Conservation (phyloP, 441 rosid genomes). For the Mallotus japonicus region DNA sequence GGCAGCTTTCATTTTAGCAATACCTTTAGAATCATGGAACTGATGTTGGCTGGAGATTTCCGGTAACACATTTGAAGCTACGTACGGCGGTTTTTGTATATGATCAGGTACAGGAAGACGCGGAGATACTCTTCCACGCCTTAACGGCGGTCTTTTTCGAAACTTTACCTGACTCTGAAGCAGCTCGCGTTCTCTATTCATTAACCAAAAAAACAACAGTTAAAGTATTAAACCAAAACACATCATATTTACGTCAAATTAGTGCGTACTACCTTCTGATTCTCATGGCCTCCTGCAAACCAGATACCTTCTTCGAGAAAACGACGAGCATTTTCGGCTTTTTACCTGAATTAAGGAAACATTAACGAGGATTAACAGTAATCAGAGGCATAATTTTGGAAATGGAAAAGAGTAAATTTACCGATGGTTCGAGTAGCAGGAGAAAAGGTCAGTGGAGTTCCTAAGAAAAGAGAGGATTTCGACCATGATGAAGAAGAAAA, state of each 20-base stretch:
- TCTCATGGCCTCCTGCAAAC: constrained; percentile 73
- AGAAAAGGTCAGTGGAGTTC: constrained; percentile 38
- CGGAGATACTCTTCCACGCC: constrained; percentile 83
- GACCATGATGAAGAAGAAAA: constrained; percentile 22
- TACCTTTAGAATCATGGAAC: constrained; percentile 69
- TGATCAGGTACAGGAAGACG: constrained; percentile 77
- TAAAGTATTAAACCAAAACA: not conserved
- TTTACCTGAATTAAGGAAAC: too few relatives aligned
- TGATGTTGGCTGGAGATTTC: constrained; percentile 64
- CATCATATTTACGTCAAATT: not conserved
- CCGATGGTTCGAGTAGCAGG: constrained; percentile 40
- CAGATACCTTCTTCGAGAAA: constrained; percentile 51
- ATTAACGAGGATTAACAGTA: too few relatives aligned
- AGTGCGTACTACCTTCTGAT: constrained; percentile 45
- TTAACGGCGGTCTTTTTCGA: constrained; percentile 54
- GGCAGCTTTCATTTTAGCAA: constrained; percentile 71
- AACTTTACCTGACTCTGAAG: constrained; percentile 39
- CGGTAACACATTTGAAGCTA: constrained; percentile 52
- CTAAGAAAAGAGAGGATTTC: constrained; percentile 38
- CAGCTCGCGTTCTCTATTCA: constrained; percentile 57
- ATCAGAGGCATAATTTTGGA: too few relatives aligned
- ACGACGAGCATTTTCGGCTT: constrained; percentile 29
- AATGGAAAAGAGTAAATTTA: constrained; percentile 10
- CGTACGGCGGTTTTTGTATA: constrained; percentile 73
- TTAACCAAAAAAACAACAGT: not conserved